These are phyloP conservation scores for Torulaspora pretoriensis DNA, from an alignment of 1,139 yeast genomes.

Conservation along the genomic window DNA sequence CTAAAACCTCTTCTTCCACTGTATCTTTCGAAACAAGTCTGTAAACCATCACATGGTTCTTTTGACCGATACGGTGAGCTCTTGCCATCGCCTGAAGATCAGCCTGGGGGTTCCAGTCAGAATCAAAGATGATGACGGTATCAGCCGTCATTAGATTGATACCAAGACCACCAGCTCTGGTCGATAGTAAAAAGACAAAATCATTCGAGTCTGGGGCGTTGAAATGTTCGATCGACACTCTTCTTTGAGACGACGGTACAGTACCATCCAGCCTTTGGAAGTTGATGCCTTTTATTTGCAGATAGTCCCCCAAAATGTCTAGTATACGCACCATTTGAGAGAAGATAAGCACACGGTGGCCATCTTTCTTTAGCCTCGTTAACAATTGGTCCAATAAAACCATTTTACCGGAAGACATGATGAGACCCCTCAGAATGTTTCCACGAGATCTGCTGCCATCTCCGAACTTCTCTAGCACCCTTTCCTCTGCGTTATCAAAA, in stretches of 20 bases:
- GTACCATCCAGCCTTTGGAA: constrained; percentile 97
- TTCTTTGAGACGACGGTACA: constrained; percentile 86
- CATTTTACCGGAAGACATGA: constrained; percentile 98
- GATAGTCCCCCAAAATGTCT: constrained; percentile 91
- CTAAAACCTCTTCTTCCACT: constrained; percentile 94
- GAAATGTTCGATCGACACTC: constrained; percentile 93
- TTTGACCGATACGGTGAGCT: constrained; percentile 98
- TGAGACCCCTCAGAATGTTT: constrained; percentile 77
- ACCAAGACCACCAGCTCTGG: constrained; percentile 99
- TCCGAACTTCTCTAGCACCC: constrained; percentile 61
- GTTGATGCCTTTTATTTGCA: constrained; percentile 81
- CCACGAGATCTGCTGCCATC: constrained; percentile 66
- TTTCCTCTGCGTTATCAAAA: constrained; percentile 88
- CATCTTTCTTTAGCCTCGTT: constrained; percentile 61
- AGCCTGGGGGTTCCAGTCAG: constrained; percentile 99
- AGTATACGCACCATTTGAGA: constrained; percentile 97
- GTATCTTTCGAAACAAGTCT: constrained; percentile 96
- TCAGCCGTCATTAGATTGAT: constrained; percentile 98
- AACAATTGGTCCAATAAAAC: constrained; percentile 85
- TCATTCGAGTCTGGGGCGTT: constrained; percentile 92
- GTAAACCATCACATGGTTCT: constrained; percentile 94
- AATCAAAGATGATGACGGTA: constrained; percentile 93
- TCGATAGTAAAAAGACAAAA: constrained; percentile 83
- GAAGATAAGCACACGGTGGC: constrained; percentile 56
- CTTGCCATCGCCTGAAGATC: constrained; percentile 99